These are phyloP conservation scores for Stropharia rugosoannulata DNA, from an alignment of 768 basidiomycete species.

Conservation along the genomic window DNA sequence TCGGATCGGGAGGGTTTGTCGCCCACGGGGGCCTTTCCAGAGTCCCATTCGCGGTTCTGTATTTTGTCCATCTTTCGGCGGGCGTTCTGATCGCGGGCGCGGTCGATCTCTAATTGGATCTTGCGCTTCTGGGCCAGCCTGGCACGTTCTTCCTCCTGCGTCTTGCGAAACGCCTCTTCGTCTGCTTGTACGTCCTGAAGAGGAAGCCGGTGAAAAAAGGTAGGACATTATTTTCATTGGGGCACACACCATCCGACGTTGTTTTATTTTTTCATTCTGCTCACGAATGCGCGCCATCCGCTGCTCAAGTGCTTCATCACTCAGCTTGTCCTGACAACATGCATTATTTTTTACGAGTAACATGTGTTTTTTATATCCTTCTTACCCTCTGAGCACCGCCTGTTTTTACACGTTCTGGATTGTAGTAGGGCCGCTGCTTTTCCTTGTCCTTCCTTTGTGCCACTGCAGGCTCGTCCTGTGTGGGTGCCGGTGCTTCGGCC, in stretches of 20 bases:
- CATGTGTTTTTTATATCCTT: conserved; percentile 14
- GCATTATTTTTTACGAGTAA: background rate
- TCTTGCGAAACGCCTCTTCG: conserved; percentile 74
- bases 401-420: conserved; percentile 82
- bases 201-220: conserved; percentile 4
- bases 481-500: conserved; percentile 10
- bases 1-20: background rate
- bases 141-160: conserved; percentile 60
- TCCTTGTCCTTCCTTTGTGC: conserved; percentile 30
- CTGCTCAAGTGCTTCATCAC: conserved; percentile 64
- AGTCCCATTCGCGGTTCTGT: conserved; percentile 82
- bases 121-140: conserved; percentile 58
- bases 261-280: conserved; percentile 78
- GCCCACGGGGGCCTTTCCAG: conserved; percentile 47
- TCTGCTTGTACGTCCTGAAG: conserved; percentile 77
- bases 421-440: conserved; percentile 76
- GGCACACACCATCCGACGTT: conserved; percentile 53
- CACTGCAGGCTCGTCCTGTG: conserved; percentile 8
- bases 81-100: conserved; percentile 75
- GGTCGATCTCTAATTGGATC: conserved; percentile 68
- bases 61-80: conserved; percentile 81
- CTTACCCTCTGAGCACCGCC: conserved; percentile 71
- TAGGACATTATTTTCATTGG: background rate
- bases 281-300: conserved; percentile 69
- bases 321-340: conserved; percentile 58